phyloP scores from a whole-genome alignment of 805 yeast species.

The Hanseniaspora lachancei region DNA sequence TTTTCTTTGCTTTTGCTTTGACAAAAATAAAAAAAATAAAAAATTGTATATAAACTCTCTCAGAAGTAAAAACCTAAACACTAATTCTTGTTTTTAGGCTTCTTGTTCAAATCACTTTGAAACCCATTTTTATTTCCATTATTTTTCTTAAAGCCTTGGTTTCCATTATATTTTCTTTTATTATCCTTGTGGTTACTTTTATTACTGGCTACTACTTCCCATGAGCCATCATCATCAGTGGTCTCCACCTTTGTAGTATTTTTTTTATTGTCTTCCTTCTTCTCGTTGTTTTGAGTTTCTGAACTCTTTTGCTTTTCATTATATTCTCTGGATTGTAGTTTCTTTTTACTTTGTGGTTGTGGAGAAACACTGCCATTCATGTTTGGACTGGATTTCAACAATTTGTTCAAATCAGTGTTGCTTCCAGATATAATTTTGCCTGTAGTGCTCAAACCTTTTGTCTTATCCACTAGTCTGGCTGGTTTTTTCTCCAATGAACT shows the following conservation, averaged over 20 bases:
- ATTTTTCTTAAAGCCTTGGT: constrained; percentile 25
- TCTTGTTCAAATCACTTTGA: background rate
- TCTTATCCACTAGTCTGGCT: background rate
- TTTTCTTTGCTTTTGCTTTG: too few species aligned
- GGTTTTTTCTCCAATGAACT: background rate
- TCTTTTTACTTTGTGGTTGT: background rate
- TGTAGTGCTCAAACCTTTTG: background rate
- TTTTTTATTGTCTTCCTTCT: background rate
- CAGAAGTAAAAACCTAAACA: background rate
- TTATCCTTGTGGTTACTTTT: constrained; percentile 18
- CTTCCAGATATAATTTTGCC: background rate
- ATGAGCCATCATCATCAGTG: constrained; percentile 7
- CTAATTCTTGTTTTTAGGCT: background rate
- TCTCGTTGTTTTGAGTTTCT: background rate
- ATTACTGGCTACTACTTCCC: constrained; percentile 6
- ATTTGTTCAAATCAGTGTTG: background rate
- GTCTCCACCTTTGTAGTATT: background rate
- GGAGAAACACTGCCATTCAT: background rate
- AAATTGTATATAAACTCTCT: background rate
- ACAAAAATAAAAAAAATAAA: background rate
- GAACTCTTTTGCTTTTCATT: background rate
- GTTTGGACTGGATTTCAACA: background rate
- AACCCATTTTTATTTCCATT: constrained; percentile 9
- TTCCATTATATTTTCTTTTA: constrained; percentile 16
- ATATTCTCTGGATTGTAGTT: background rate